Evolutionary conservation across 192 early-diverging fungal species (phyloP), one percentile per base, ranked within the genome.

Genomic region (Rhizoclosmatium sp.): DNA sequence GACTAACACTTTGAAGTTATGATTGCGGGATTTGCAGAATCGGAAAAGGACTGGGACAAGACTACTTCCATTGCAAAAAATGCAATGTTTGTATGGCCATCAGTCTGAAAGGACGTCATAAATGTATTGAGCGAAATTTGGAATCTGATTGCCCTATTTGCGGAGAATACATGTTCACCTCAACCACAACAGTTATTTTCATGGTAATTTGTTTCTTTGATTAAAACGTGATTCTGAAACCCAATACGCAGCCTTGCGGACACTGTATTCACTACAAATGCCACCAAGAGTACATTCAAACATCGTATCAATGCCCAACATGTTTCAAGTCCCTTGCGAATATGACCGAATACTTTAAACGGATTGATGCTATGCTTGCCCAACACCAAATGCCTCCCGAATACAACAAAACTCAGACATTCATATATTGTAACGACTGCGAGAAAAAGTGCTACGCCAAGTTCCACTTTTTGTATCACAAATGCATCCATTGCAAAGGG

Each of bases 381-480:
- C 84, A 90, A 54, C 95, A 96, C 79, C 87, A 86, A 16, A 99
- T 99, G 98, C 98, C 97, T 2, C 82, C 87, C 47, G 97, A 98
- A 81, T 98, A 98, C 86, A 85, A 85, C 62, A 87, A 93, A 75
- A 90, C 87, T 54, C 78, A 87, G 47, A 93, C 93, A 40, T 82
- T 85, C 31, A 90, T 97, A 19, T 94, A 96, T 73, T 99, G 98
- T 91, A 98, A 97, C 77, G 98, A 99, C 83, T 99, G 98, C 82
- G 95, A 94, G 75, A 86, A 93, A 69, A 92, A 93, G 61, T 95
- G 92, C 0, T 83, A 84, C 5, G 93, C 95, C 9, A 93, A 92
- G 82, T 98, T 92, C 84, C 96, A 99, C 74, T 99, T 98, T 84
- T 70, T 99, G 19, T 99, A 99, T 83, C 98, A 99, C 88, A 97